Evolutionary conservation across 495 filamentous ascomycete species (phyloP), one percentile per base, ranked within the genome.

Genomic region (Neurospora sp.): DNA sequence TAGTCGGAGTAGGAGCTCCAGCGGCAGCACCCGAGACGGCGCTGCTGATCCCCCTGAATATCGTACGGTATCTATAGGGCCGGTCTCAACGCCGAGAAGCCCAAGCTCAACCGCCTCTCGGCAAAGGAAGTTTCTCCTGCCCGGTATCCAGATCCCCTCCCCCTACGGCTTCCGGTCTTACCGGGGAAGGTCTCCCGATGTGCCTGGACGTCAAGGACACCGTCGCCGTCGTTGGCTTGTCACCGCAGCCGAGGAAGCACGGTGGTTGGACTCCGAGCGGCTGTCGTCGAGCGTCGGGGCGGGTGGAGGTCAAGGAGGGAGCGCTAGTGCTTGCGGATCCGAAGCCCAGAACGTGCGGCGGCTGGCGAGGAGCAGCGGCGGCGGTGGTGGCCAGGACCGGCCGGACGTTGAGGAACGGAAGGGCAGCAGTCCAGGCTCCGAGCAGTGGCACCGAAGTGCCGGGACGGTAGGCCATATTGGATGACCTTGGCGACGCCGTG

Each of bases 131-230:
- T 48, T n/a, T 48, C n/a, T 5, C 1, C 44, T 48, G 44, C n/a
- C 8, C n/a, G 9, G n/a, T 20, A 20, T 23, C n/a, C n/a, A 11
- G 4, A 48, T 23, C 10, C n/a, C 4, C n/a, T n/a, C n/a, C 5
- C 44, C n/a, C 9, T 3, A 23, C n/a, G n/a, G 2, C 44, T 12
- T 48, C 44, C n/a, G n/a, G n/a, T 0, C 10, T 48, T 4, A 11
- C 18, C 44, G 44, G n/a, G 1, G 0, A 23, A 23, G 44, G n/a
- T 5, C n/a, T 12, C 2, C n/a, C 44, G n/a, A 1, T 48, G n/a
- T 23, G 0, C 0, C 9, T 5, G 1, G 44, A 1, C 4, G 9
- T 23, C 4, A 11, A 48, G n/a, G 44, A 0, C 8, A 20, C n/a
- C 44, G 44, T 12, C n/a, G 44, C n/a, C n/a, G 44, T 12, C 44